phyloP scores from a whole-genome alignment of 805 yeast species.

The Schwanniomyces yamadae region DNA sequence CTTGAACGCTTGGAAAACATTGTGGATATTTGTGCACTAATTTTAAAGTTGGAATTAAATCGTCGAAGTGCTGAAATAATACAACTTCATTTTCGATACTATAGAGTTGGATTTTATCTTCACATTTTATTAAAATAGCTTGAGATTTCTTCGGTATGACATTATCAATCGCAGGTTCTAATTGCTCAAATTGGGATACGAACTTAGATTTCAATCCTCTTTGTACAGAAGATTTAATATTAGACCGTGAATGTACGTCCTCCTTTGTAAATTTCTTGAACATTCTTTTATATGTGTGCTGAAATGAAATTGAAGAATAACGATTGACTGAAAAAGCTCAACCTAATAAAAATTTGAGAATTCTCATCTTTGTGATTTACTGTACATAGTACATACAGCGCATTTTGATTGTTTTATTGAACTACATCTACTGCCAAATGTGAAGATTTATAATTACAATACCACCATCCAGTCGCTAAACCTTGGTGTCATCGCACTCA shows the following conservation, averaged over 20 bases:
- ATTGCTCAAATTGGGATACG: slow-evolving; percentile 67
- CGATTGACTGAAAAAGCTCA: too few species aligned
- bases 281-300: slow-evolving; percentile 25
- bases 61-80: slow-evolving; percentile 79
- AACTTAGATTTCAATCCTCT: slow-evolving; percentile 78
- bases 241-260: slow-evolving; percentile 86
- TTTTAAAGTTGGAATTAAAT: slow-evolving; percentile 70
- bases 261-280: slow-evolving; percentile 72
- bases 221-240: slow-evolving; percentile 92
- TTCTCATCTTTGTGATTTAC: slow-evolving; percentile 1
- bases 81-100: slow-evolving; percentile 70
- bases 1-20: slow-evolving; percentile 82
- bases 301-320: neutral
- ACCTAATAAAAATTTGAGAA: slow-evolving; percentile 1
- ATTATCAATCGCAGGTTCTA: slow-evolving; percentile 76
- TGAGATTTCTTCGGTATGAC: slow-evolving; percentile 88
- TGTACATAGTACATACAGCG: too few species aligned
- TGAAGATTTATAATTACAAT: slow-evolving; percentile 47
- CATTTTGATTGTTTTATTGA: too few species aligned
- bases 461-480: slow-evolving; percentile 35
- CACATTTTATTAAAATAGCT: slow-evolving; percentile 78
- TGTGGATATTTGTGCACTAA: slow-evolving; percentile 80
- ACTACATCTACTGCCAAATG: slow-evolving; percentile 15
- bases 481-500: slow-evolving; percentile 48
- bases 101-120: slow-evolving; percentile 81